phyloP scores from a whole-genome alignment of 108 stramenopile genomes.

The Pseudonitzschia delicatissima region DNA sequence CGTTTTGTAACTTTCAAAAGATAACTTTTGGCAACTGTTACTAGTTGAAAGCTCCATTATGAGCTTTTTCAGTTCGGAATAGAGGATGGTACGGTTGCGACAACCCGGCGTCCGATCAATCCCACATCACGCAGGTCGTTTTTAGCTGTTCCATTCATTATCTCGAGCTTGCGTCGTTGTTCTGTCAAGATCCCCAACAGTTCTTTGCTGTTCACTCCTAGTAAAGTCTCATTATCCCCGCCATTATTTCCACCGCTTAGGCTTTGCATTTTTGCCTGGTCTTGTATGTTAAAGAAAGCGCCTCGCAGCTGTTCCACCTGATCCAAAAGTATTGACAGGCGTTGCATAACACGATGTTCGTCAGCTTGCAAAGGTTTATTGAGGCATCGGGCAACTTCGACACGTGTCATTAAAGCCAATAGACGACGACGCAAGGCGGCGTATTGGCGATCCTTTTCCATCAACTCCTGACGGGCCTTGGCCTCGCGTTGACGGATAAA shows the following conservation, averaged over 20 bases:
- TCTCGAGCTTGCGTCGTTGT: constrained; percentile 33
- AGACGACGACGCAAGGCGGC: constrained; percentile 43
- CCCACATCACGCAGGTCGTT: constrained; percentile 58
- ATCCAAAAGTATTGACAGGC: constrained; percentile 20
- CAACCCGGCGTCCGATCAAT: constrained; percentile 67
- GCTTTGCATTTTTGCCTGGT: constrained; percentile 25
- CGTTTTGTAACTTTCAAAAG: too few relatives aligned
- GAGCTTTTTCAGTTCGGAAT: background rate
- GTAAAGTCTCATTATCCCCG: background rate
- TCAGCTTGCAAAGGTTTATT: constrained; percentile 63
- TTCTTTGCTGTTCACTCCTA: constrained; percentile 10
- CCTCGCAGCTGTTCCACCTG: constrained; percentile 25
- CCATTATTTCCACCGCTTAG: background rate
- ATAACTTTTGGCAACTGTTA: too few relatives aligned
- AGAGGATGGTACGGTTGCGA: constrained; percentile 2
- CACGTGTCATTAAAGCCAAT: constrained; percentile 65
- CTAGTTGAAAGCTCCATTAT: too few relatives aligned
- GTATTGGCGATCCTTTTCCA: constrained; percentile 29
- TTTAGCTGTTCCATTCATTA: constrained; percentile 17
- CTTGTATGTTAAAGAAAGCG: constrained; percentile 17
- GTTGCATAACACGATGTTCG: constrained; percentile 49
- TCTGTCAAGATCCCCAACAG: constrained; percentile 31
- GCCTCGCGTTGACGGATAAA: constrained; percentile 25
- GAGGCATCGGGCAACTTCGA: constrained; percentile 74
- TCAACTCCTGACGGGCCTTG: constrained; percentile 28